Percentiles rank a stretch among this genome's conserved stretches.
These are phyloP conservation scores for Lophium mytilinum DNA, from an alignment of 495 filamentous ascomycete genomes.

Conservation along the genomic window DNA sequence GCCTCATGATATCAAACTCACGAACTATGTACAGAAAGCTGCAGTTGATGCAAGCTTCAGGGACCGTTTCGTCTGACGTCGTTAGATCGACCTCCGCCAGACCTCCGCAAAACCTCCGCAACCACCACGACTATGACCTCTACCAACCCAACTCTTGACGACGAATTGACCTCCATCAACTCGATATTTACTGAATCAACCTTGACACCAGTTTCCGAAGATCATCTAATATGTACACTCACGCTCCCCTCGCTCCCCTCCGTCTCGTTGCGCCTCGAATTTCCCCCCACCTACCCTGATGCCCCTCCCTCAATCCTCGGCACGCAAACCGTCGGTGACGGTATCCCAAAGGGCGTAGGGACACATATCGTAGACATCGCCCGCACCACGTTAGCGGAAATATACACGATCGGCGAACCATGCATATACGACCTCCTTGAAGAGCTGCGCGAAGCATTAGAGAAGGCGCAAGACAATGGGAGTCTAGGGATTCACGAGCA, in stretches of 20 bases:
- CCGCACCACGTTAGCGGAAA: slow-evolving; percentile 52
- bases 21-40: no score
- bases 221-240: slow-evolving; percentile 37
- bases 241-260: slow-evolving; percentile 32
- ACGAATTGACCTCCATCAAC: slow-evolving; percentile 86
- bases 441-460: slow-evolving; percentile 45
- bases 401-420: slow-evolving; percentile 65
- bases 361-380: slow-evolving; percentile 57
- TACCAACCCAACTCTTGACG: slow-evolving; percentile 68
- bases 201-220: slow-evolving; percentile 36
- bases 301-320: slow-evolving; percentile 62
- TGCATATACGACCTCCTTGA: slow-evolving; percentile 86
- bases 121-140: slow-evolving; percentile 1
- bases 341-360: slow-evolving; percentile 55
- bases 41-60: no score
- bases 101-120: no score
- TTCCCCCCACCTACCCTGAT: slow-evolving; percentile 65
- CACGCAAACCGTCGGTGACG: slow-evolving; percentile 48
- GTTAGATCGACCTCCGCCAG: no score
- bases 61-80: no score
- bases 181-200: slow-evolving; percentile 78
- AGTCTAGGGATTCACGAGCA: slow-evolving; percentile 6
- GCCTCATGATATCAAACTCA: no score
- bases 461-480: slow-evolving; percentile 23
- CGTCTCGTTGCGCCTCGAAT: slow-evolving; percentile 42